Evolutionary conservation across 208 protist genomes (phyloP).

Genomic region (Phytomonas sp.): DNA sequence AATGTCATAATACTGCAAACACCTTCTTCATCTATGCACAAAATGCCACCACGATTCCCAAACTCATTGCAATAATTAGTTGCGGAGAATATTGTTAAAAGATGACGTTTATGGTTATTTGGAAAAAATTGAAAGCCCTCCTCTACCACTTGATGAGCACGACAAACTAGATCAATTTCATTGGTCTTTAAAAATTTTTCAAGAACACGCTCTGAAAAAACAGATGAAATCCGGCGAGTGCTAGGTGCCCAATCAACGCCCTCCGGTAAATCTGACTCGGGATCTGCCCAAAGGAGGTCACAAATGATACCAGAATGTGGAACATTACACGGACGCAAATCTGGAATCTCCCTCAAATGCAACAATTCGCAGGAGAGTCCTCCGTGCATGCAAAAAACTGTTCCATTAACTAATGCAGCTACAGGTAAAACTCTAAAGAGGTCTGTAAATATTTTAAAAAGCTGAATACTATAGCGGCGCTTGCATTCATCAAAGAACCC

Average conservation of each 20-base stretch:
- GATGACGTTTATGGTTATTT: constrained; percentile 86
- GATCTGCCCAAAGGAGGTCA: constrained; percentile 99
- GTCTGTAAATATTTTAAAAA: constrained; percentile 99
- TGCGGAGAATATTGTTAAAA: constrained; percentile 99
- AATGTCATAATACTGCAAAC: constrained; percentile 93
- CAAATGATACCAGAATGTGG: constrained; percentile 97
- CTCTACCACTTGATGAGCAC: constrained; percentile 98
- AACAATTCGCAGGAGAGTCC: constrained; percentile 94
- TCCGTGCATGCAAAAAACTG: constrained; percentile 99
- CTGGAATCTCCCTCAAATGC: constrained; percentile 86
- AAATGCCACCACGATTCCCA: constrained; percentile 99
- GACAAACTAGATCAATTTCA: constrained; percentile 97
- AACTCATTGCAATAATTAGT: constrained; percentile 99
- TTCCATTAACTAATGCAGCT: constrained; percentile 96
- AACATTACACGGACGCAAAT: constrained; percentile 96
- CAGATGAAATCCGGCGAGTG: constrained; percentile 97
- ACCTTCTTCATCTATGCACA: constrained; percentile 94
- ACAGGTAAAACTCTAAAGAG: constrained; percentile 98
- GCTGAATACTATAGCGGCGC: constrained; percentile 92
- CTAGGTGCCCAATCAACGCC: constrained; percentile 96
- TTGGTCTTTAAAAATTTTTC: constrained; percentile 94
- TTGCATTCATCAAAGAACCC: constrained; percentile 99
- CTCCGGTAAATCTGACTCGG: constrained; percentile 89
- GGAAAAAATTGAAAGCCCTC: constrained; percentile 99
- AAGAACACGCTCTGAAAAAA: constrained; percentile 96